Percentiles rank a stretch among this genome's conserved stretches.
Evolutionary conservation across 345 rosid species (phyloP).

Genomic region (Arabidopsis suecica): DNA sequence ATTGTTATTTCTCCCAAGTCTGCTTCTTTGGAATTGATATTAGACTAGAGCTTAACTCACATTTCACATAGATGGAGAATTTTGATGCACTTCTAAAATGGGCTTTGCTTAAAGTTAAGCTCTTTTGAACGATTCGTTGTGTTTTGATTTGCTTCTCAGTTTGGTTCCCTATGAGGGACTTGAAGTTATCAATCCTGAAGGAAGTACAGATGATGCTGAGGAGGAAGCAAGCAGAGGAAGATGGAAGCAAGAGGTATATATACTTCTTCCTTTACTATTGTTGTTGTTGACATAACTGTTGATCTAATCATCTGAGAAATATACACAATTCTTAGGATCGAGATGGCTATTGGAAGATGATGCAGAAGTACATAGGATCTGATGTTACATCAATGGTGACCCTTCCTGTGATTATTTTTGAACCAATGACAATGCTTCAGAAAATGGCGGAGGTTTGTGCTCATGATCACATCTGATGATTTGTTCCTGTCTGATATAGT

Average conservation of each 20-base stretch:
- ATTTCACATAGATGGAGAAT: background rate
- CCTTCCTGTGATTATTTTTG: conserved; percentile 91
- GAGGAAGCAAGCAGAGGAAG: conserved; percentile 95
- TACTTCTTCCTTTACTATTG: background rate
- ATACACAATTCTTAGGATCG: conserved; percentile 63
- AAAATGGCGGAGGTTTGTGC: conserved; percentile 94
- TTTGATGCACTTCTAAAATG: conserved; percentile 7
- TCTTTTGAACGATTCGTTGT: conserved; percentile 12
- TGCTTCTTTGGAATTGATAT: background rate
- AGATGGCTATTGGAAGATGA: conserved; percentile 96
- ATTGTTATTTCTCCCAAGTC: background rate
- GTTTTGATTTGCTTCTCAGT: conserved; percentile 47
- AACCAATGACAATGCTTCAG: conserved; percentile 96
- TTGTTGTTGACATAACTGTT: background rate
- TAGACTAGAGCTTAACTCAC: conserved; percentile 12
- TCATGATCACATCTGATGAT: conserved; percentile 12
- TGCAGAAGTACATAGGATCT: conserved; percentile 93
- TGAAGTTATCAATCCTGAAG: conserved; percentile 96
- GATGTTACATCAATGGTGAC: conserved; percentile 98
- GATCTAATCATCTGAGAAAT: conserved; percentile 22
- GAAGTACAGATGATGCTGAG: conserved; percentile 92
- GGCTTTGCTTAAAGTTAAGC: conserved; percentile 20
- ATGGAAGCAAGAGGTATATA: conserved; percentile 86
- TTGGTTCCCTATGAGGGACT: conserved; percentile 86
- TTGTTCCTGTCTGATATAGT: conserved; percentile 18